phyloP scores from a whole-genome alignment of 169 alveolate genomes.

The Sarcocystis neurona region DNA sequence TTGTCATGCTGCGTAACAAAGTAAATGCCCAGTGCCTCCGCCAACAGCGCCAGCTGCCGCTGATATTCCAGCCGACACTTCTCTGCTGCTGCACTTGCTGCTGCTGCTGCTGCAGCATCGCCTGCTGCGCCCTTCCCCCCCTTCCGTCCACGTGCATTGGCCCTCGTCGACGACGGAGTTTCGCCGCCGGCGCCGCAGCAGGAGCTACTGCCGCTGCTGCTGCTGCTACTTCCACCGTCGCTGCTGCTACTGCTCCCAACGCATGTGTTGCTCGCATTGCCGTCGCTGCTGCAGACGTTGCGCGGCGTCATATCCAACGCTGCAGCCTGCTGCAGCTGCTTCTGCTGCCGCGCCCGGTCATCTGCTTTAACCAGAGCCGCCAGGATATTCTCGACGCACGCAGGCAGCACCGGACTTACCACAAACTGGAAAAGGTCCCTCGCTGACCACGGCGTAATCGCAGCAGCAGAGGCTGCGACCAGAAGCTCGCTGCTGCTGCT shows the following conservation, averaged over 20 bases:
- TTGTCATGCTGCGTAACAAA: too few relatives aligned
- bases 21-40: too few relatives aligned
- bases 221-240: conserved; percentile 37
- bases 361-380: too few relatives aligned
- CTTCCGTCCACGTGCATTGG: too few relatives aligned
- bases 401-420: conserved; percentile 56
- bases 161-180: too few relatives aligned
- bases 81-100: too few relatives aligned
- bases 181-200: conserved; percentile 13
- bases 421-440: conserved; percentile 52
- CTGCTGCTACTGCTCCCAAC: conserved; percentile 40
- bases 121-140: too few relatives aligned
- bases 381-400: conserved; percentile 46
- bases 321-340: conserved; percentile 37
- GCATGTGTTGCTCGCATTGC: background rate
- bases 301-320: conserved; percentile 5
- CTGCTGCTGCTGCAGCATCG: too few relatives aligned
- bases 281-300: background rate
- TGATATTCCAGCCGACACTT: too few relatives aligned
- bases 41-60: background rate
- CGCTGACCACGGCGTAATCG: background rate
- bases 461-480: too few relatives aligned
- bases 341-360: too few relatives aligned
- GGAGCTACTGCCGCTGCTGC: conserved; percentile 48
- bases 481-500: too few relatives aligned